Evolutionary conservation across 2,329 filamentous ascomycete genomes (phyloP), one percentile per base, ranked within the genome.

Genomic region (Sporothrix euskadiensis): DNA sequence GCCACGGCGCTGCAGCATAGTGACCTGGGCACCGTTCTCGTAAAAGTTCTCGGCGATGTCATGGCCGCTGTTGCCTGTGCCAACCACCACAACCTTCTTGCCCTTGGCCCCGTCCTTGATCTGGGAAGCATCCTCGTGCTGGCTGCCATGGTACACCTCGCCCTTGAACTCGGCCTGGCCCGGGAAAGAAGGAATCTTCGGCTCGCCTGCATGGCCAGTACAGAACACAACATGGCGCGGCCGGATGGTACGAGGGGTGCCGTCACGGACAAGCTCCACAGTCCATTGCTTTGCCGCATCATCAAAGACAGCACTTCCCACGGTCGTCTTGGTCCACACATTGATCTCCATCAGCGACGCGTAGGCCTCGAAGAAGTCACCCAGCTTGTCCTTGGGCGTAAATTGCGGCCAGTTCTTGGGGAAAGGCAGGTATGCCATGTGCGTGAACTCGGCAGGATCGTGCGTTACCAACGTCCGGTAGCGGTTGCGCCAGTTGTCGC

Each of bases 371-470:
- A 92, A 89, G 81, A 88, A 93, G 61, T 91, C 88, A 0, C 85
- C 91, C 0, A 92, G 82, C 78, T 92, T 92, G 79, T 92, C 90
- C 78, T 92, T 92, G 4, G 90, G 89, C 0, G 90, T 91, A 79
- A 91, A 93, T 16, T 91, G 82, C 3, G 90, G 90, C 90, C 90
- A 92, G 71, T 85, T 85, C 0, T 84, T 78, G 0, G 90, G 91
- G 78, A 92, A 93, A 0, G 82, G 81, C 4, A 93, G 76, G 78
- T 91, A 92, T 0, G 90, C 88, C 82, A 91, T 82, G 77, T 89
- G 87, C 70, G 87, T 85, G 73, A 84, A 87, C 83, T 84, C 89
- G 1, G 92, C 88, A 0, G 90, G 89, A 76, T 92, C 90, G 76
- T 93, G 90, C 0, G 91, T 86, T 0, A 92, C 89, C 0, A 92